Base-by-base conservation (phyloP, 176 grass and related monocot species). In the Aegilops bicornis region DNA sequence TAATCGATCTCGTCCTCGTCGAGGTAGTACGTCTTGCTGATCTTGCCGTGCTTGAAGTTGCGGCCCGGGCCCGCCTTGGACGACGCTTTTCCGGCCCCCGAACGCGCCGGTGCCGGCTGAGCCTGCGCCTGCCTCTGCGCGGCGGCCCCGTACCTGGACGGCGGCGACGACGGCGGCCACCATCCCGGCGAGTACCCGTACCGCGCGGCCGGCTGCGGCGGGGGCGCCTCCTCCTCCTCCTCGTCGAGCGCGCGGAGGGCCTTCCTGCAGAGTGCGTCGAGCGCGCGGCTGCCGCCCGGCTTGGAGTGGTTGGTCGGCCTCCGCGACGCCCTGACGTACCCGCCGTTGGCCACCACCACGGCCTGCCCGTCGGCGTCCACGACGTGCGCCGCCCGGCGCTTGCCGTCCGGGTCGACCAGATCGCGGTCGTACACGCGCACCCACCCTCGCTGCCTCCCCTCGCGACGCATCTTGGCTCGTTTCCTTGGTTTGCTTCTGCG, bases 361-460 rank as follows among this genome's bases (percentile, higher is more conserved):
- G 47, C 27, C 47, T 6, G 4, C 25, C 73, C 56, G 19, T 59
- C 56, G 56, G 2, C 43, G 12, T 35, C 70, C 0, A 82, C 88
- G 11, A 54, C 37, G 62, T 75, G 77, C 61, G 69, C 88, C 14
- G 78, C 83, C 22, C 78, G 83, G 61, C 8, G 22, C 70, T 82
- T 86, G 71, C 36, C 48, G 5, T 86, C 50, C 15, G 70, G 29
- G 83, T 90, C 82, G 67, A 61, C 14, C 48, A 77, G 48, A 29
- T 19, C 54, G 29, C 22, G 48, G 70, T 82, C 88, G 70, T 70
- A 73, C 50, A 84, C 12, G 50, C 67, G 61, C 77, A 90, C 78
- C 71, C 88, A 86, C 71, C 88, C 83, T n/a, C 60, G 69, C 70
- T 62, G 83, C 20, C 83, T 36, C 12, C 88, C 83, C 88, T 89